phyloP scores from a whole-genome alignment of 176 grass and related monocot species.

The Aegilops speltoides region DNA sequence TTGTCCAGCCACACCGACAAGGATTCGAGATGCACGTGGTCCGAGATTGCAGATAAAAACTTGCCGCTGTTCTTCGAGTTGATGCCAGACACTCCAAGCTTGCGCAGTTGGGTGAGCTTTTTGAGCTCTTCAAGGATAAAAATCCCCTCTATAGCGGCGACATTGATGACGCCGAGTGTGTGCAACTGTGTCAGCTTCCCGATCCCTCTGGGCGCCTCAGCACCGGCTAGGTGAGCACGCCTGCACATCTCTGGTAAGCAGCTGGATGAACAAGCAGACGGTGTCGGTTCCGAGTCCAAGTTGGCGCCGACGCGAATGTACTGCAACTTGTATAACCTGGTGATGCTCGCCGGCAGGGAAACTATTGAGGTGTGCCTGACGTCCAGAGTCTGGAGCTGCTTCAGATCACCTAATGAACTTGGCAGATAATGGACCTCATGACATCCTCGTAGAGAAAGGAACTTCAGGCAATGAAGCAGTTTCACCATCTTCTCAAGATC shows the following conservation, averaged over 20 bases:
- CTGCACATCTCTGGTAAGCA: neutral
- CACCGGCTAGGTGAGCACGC: neutral
- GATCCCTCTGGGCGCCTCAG: neutral
- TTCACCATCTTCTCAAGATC: constrained; percentile 5
- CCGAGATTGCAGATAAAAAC: neutral
- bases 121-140: neutral
- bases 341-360: neutral
- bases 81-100: neutral
- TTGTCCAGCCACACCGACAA: neutral
- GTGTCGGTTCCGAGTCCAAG: neutral
- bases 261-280: neutral
- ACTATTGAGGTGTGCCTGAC: neutral
- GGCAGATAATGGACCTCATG: neutral
- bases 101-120: neutral
- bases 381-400: neutral
- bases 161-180: neutral
- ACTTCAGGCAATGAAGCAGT: constrained; percentile 36
- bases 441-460: constrained; percentile 15
- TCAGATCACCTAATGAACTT: neutral
- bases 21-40: neutral
- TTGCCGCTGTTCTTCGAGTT: neutral
- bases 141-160: neutral
- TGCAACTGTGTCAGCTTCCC: neutral
- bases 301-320: neutral
- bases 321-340: neutral